Evolutionary conservation across 257 asterid genomes (phyloP), one percentile per base, ranked within the genome.

Genomic region (Lithospermum erythrorhizon): DNA sequence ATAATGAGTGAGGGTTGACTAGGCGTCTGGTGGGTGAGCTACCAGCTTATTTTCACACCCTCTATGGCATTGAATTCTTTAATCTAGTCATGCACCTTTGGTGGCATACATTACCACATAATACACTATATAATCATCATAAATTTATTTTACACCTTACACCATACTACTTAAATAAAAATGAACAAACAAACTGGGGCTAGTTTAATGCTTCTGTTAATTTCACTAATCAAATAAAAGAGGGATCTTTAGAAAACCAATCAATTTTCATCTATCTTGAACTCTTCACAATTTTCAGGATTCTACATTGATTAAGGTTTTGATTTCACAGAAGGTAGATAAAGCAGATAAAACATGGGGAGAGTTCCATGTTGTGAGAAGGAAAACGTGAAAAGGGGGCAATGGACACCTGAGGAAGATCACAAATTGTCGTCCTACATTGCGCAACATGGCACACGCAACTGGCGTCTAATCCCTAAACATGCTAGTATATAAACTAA

Each of bases 381-480:
- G 68, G 97, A 86, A 16, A 84, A 77, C 22, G 97, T 89, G 23
- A 89, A 89, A 70, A 73, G 94, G 19, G 98, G 98, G 29, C 98
- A 90, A 63, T 90, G 98, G 98, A 90, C 95, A 1, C 90, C 96
- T 0, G 98, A 90, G 73, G 98, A 90, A 79, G 98, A 90, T 59
- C 95, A 90, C 58, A 90, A 87, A 79, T 82, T 90, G 9, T 87
- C 96, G 0, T 90, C 98, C 21, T 90, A 90, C 83, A 87, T 90
- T 70, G 87, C 96, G 53, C 96, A 87, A 61, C 84, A 90, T 57
- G 98, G 98, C 49, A 90, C 98, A 10, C 75, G 95, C 18, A 91
- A 91, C 66, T 91, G 98, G 98, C 95, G 98, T 15, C 94, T 91
- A 77, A 88, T 91, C 61, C 98, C 98, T 64, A 91, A 91, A 58